Base-by-base conservation (phyloP, 192 early-diverging fungal species). In the Podila verticillata region DNA sequence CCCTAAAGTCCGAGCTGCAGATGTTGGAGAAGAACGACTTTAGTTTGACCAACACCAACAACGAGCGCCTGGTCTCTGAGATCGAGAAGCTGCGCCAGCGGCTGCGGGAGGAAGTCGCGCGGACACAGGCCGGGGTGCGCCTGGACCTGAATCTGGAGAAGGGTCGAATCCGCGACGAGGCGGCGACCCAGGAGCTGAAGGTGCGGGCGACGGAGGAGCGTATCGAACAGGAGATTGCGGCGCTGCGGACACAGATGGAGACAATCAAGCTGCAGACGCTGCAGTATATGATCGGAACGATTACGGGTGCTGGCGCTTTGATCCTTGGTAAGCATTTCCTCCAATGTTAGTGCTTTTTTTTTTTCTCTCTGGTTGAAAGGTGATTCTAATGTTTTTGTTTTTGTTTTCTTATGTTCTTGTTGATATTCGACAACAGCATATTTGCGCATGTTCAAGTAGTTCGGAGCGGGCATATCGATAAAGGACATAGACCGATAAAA, bases 21-120 rank as follows among this genome's bases (percentile, higher is more conserved):
- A 86, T 96, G 84, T 78, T 96, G 36, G 95, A 96, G 74, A 96
- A 95, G 84, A 96, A 94, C 58, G 96, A 98, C 29, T 96, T 95
- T 66, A 84, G 89, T 0, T 75, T 94, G 57, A 90, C 96, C 77
- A 92, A 93, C 73, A 81, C 93, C 47, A 95, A 96, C 63, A 93
- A 94, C 39, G 91, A 91, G 61, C 86, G 95, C 8, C 81, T 96
- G 26, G 87, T 91, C 68, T 82, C 87, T 12, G 94, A 98, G 65
- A 89, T 96, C 6, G 94, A 95, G 32, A 95, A 94, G 75, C 82
- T 98, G n/a, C 88, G 91, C 61, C 91, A 94, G 61, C 89, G 90
- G 60, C 84, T 96, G 58, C 78, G 89, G 30, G 96, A 98, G 74
- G 95, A 97, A 63, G 89, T 95, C 17, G 90, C 91, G 4, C 82